Evolutionary conservation across 371 early-diverging fungal species (phyloP).

Genomic region (Synchytrium microbalum): DNA sequence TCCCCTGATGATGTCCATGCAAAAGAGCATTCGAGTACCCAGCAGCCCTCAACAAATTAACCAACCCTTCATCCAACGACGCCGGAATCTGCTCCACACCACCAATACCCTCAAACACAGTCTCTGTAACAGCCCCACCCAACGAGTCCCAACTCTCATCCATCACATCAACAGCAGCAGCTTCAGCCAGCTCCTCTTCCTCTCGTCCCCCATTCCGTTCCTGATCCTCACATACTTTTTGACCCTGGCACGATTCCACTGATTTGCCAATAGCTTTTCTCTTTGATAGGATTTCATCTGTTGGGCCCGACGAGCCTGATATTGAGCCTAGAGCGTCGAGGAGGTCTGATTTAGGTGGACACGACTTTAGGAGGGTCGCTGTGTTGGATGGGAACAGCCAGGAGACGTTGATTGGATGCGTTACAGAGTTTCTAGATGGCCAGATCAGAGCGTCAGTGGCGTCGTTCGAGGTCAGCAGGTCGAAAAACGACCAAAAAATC

Average conservation of each 20-base stretch:
- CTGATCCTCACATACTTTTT: background rate
- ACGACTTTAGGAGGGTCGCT: background rate
- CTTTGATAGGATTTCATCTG: background rate
- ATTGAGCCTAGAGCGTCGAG: background rate
- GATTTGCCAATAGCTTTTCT: background rate
- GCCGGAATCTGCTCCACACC: background rate
- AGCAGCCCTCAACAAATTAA: background rate
- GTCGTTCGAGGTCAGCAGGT: no score
- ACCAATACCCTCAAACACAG: background rate
- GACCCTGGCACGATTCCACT: background rate
- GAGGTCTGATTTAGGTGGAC: background rate
- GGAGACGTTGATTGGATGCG: conserved; percentile 29
- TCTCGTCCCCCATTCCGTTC: background rate
- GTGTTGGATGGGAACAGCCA: conserved; percentile 27
- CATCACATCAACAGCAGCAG: background rate
- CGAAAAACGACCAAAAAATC: no score
- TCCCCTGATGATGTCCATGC: conserved; percentile 25
- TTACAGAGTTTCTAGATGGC: conserved; percentile 12
- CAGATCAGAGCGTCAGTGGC: no score
- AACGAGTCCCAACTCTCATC: background rate
- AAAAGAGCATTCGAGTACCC: background rate
- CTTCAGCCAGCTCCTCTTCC: background rate
- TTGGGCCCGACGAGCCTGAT: background rate
- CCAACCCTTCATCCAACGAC: background rate
- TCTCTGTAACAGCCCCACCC: background rate